Base-by-base conservation (phyloP, 768 basidiomycete genomes). In the Pleurotus eryngii region DNA sequence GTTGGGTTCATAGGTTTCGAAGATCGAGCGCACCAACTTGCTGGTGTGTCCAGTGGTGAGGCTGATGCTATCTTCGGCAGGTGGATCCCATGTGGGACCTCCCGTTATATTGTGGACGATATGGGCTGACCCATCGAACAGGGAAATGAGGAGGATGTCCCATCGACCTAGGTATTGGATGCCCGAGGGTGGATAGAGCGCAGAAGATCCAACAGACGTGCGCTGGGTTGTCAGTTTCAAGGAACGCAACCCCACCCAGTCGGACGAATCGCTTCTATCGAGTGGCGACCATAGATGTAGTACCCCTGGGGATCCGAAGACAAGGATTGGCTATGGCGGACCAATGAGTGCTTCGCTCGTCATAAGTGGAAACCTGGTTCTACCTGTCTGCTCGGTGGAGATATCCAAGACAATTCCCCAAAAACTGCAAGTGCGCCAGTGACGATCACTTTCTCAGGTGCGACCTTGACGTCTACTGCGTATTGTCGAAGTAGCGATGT, bases 71-170 rank as follows among this genome's bases (percentile, higher is more conserved):
- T 58, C 59, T 46, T 59, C 54, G 9, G 9, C 8, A 17, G 65
- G 59, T 39, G 73, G 64, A 26, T 54, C 59, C 71, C 79, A 77
- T 7, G 71, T 67, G 5, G 85, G 87, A 24, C 77, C 72, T 5
- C 58, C 61, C 20, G 81, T 79, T 26, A 90, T 18, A 53, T 75
- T 68, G 62, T 81, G 76, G 55, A 91, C 67, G 49, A 78, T 79
- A 64, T 89, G 84, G 63, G 89, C 78, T 7, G 87, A 85, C 0
- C 90, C 91, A 61, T 93, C 90, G 38, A 79, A 76, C 15, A 92
- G 74, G 3, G 83, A 75, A 38, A 90, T 59, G 17, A 90, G 56
- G 30, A 90, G 72, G 1, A 71, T 60, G 64, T 92, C 90, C 30
- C 70, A 70, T 15, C 70, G 66, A 3, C 61, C 67, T 15, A 80